Conservation (phyloP, 345 rosid genomes). For the Bretschneidera sinensis region DNA sequence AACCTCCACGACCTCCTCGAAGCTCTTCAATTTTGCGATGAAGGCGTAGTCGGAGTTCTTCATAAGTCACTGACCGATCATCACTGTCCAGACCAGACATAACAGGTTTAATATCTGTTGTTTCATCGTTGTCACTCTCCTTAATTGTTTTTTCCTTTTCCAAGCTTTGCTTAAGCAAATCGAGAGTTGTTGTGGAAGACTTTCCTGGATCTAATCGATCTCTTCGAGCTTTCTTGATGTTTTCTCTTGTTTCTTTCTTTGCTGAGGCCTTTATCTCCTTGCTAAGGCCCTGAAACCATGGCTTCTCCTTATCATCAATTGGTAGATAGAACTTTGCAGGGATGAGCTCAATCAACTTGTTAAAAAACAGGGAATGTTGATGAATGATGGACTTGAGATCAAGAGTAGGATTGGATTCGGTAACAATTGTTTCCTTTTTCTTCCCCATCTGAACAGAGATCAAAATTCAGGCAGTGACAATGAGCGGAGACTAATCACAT, state of each 20-base stretch:
- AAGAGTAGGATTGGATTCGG: background rate
- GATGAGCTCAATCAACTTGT: slow-evolving; percentile 56
- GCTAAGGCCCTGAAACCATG: slow-evolving; percentile 60
- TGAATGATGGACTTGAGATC: too few species aligned
- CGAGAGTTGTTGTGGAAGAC: slow-evolving; percentile 37
- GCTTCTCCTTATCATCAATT: slow-evolving; percentile 52
- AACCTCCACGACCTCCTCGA: slow-evolving; percentile 33
- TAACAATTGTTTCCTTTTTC: slow-evolving; percentile 15
- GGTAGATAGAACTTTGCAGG: slow-evolving; percentile 66
- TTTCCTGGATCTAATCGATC: slow-evolving; percentile 54
- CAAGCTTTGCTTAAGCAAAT: slow-evolving; percentile 45
- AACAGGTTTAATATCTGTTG: slow-evolving; percentile 30
- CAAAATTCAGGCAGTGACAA: too few species aligned
- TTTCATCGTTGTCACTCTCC: slow-evolving; percentile 37
- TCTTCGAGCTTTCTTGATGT: too few species aligned
- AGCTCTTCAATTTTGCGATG: slow-evolving; percentile 47
- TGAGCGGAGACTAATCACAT: too few species aligned
- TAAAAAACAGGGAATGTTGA: slow-evolving; percentile 44
- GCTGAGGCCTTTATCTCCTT: slow-evolving; percentile 45
- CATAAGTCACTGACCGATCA: slow-evolving; percentile 35
- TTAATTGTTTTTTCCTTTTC: slow-evolving; percentile 39
- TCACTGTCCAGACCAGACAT: slow-evolving; percentile 32
- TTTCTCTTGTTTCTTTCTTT: slow-evolving; percentile 50
- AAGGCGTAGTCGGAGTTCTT: too few species aligned
- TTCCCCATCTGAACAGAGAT: slow-evolving; percentile 37